Conservation (phyloP, 768 basidiomycete species). For the Rhizopogon rudus region DNA sequence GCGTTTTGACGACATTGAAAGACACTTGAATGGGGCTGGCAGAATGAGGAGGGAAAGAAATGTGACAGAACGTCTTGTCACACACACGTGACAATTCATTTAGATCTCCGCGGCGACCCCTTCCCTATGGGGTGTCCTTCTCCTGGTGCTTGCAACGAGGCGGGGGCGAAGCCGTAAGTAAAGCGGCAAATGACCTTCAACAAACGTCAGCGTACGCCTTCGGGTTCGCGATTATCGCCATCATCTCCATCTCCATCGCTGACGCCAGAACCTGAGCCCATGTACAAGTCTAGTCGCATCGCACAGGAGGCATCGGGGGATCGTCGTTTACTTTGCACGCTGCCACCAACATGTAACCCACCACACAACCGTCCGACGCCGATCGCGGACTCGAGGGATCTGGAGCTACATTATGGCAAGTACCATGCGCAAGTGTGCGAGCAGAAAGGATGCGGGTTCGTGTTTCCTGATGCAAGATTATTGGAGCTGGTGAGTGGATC, state of each 20-base stretch:
- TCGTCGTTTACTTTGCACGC: slow-evolving; percentile 57
- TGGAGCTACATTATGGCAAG: slow-evolving; percentile 79
- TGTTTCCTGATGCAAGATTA: slow-evolving; percentile 80
- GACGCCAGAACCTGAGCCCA: slow-evolving; percentile 22
- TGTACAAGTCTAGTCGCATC: slow-evolving; percentile 29
- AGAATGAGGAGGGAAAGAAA: slow-evolving; percentile 1
- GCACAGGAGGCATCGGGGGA: slow-evolving; percentile 16
- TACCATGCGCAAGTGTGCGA: slow-evolving; percentile 85
- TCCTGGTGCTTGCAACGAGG: slow-evolving; percentile 5
- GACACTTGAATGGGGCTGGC: neutral
- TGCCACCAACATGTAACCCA: slow-evolving; percentile 79
- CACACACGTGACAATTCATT: slow-evolving; percentile 3
- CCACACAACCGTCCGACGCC: slow-evolving; percentile 51
- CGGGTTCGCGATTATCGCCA: slow-evolving; percentile 20
- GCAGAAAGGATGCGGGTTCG: slow-evolving; percentile 60
- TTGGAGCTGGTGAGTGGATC: slow-evolving; percentile 64
- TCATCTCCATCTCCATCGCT: slow-evolving; percentile 27
- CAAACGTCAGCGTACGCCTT: slow-evolving; percentile 28
- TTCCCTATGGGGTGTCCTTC: slow-evolving; percentile 3
- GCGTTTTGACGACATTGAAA: slow-evolving; percentile 63
- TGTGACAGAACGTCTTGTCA: slow-evolving; percentile 7
- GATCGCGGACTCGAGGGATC: slow-evolving; percentile 60
- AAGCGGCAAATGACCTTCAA: slow-evolving; percentile 17
- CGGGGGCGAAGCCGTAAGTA: slow-evolving; percentile 1
- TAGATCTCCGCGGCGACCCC: slow-evolving; percentile 15